These are phyloP conservation scores for Rhododendron henanense DNA, from an alignment of 148 eudicot species.

Conservation along the genomic window DNA sequence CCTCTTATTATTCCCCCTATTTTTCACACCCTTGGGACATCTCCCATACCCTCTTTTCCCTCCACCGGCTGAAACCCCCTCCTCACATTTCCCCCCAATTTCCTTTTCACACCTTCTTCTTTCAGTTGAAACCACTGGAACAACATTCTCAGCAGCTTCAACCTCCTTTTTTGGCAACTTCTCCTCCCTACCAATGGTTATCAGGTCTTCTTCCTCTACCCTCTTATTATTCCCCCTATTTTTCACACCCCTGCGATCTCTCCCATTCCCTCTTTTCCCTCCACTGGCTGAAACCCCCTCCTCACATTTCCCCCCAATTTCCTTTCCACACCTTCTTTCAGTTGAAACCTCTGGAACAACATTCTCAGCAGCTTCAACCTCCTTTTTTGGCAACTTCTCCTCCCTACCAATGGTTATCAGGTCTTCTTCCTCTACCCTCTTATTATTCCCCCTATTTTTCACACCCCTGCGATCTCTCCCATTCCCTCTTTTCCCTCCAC, in stretches of 20 bases:
- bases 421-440: not conserved
- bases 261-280: not conserved
- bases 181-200: not conserved
- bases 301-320: not conserved
- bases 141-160: not conserved
- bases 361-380: too few species aligned
- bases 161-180: not conserved
- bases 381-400: too few species aligned
- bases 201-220: not conserved
- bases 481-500: not conserved
- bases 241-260: not conserved
- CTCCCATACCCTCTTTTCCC: not conserved
- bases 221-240: not conserved
- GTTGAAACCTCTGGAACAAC: not conserved
- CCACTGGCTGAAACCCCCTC: not conserved
- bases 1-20: not conserved
- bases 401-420: too few species aligned
- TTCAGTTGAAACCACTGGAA: not conserved
- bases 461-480: too few species aligned
- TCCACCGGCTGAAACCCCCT: not conserved
- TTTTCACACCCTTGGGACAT: not conserved
- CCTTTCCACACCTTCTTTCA: not conserved
- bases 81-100: not conserved
- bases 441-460: not conserved
- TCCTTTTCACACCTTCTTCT: not conserved